Base-by-base conservation (phyloP, 2,329 filamentous ascomycete genomes). In the Xenoacremonium recifei region DNA sequence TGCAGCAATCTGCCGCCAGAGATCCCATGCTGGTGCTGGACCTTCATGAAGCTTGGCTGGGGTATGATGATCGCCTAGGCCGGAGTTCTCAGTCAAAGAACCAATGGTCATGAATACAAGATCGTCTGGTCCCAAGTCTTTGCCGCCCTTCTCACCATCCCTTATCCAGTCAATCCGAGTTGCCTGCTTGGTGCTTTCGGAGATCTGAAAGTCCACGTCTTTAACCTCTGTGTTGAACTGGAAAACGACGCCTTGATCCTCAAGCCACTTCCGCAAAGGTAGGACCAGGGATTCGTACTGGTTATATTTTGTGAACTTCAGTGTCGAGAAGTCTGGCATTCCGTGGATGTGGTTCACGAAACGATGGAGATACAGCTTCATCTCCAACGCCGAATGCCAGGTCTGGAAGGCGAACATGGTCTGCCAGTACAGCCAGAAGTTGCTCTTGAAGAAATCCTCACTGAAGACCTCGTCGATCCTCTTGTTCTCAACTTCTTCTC, bases 361-460 rank as follows among this genome's bases (percentile, higher is more conserved):
- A 15, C 46, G 33, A 21, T 48, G 46, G 13, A 48, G 31, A 31
- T 46, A 48, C 18, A 46, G 17, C 43, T 48, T 48, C 46, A 48
- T 46, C 35, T 46, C 43, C 21, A 48, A 20, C 4, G 46, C 43
- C 10, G 43, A 46, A 34, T 48, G 46, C 46, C 43, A 46, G 1
- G 46, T 48, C 43, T 48, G 46, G 33, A 48, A 48, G 13, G 46
- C 46, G 36, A 45, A 48, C 46, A 48, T 48, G 40, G 46, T 46
- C 46, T 47, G 46, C 46, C 43, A 48, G 25, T 48, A 48, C 25
- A 48, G 16, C 46, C 46, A 48, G 13, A 48, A 48, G 30, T 48
- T 46, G 43, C 46, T 48, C 5, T 40, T 31, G 19, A 48, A 48
- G 21, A 48, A 48, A 3, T 48, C 46, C 13, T 35, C 18, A 13